A percentile compares a stretch with the other conserved stretches of the same genome.
Conservation (phyloP, 2,329 filamentous ascomycete genomes). For the Colletotrichum tropicale region DNA sequence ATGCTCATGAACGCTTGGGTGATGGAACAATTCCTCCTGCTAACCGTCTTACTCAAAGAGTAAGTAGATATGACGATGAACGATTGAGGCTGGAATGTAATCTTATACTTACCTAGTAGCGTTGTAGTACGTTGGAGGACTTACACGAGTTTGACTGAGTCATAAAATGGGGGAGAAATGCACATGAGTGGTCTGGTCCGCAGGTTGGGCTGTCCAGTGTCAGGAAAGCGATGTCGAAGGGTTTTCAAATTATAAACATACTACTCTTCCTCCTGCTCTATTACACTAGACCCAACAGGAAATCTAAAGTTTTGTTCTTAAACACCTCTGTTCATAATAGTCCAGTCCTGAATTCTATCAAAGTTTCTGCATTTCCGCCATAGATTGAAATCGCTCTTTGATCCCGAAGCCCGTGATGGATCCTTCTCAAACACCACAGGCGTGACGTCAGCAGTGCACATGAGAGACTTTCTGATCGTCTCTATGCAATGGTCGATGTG, state of each 20-base stretch:
- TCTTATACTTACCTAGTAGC: too few species aligned
- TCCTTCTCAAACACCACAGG: background rate
- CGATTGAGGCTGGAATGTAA: background rate
- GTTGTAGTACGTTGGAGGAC: background rate
- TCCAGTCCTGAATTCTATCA: background rate
- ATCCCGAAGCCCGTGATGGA: background rate
- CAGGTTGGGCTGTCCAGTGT: background rate
- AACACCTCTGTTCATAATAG: background rate
- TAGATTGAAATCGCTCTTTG: background rate
- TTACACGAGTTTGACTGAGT: background rate
- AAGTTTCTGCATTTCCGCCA: background rate
- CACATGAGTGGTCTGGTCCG: background rate
- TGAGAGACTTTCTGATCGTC: constrained; percentile 26
- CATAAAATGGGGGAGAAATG: background rate
- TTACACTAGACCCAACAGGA: background rate
- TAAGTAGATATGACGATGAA: background rate
- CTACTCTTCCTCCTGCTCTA: background rate
- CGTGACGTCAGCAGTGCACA: constrained; percentile 16
- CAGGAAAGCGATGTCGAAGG: background rate
- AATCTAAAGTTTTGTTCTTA: background rate
- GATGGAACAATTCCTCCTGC: background rate
- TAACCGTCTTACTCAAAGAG: background rate
- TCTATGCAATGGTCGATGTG: constrained; percentile 36
- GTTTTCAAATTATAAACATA: too few species aligned
- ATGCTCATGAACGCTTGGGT: background rate